Evolutionary conservation across 2,329 filamentous ascomycete species (phyloP), one percentile per base, ranked within the genome.

Genomic region (Aspergillus sp.): DNA sequence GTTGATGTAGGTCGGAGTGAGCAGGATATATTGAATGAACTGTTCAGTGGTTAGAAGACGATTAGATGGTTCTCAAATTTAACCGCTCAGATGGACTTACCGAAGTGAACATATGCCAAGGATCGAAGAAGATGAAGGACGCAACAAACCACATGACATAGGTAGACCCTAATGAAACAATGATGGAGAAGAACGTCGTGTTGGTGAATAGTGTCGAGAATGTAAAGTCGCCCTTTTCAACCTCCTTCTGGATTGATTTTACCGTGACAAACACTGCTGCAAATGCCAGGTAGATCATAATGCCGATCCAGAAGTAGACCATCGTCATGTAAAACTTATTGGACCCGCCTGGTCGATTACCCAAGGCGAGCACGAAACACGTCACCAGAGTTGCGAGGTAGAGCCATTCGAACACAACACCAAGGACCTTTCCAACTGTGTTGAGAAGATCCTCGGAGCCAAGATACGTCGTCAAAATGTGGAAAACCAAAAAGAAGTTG

Each of bases 401-500:
- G 4, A 96, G 83, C 92, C 94, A 99, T 78, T 96, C 91, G 71
- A 99, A 98, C 11, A 97, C 84, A 29, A 98, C 88, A 56, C 92
- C 90, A 1, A 99, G 82, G 59, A 96, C 87, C 45, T 86, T 86
- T 56, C 95, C 95, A 10, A 86, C 86, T 4, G 84, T 87, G 52
- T 92, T 91, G 2, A 97, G 84, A 26, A 97, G 83, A 32, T 84
- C 76, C 0, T 79, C 69, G 26, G 85, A 83, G 50, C 91, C 90
- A 65, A 99, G 81, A 70, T 93, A 96, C 11, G 87, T 89, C 1
- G 94, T 98, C 65, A 99, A 81, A 73, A 99, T 98, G 76, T 93
- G 93, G 82, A 99, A 99, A 67, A 99, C 94, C 72, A 99, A 81
- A 85, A 98, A 99, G 84, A 99, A 99, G 80, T 99, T 99, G 72